Base-by-base conservation (phyloP, 2,329 filamentous ascomycete species). In the Diaporthe citri region DNA sequence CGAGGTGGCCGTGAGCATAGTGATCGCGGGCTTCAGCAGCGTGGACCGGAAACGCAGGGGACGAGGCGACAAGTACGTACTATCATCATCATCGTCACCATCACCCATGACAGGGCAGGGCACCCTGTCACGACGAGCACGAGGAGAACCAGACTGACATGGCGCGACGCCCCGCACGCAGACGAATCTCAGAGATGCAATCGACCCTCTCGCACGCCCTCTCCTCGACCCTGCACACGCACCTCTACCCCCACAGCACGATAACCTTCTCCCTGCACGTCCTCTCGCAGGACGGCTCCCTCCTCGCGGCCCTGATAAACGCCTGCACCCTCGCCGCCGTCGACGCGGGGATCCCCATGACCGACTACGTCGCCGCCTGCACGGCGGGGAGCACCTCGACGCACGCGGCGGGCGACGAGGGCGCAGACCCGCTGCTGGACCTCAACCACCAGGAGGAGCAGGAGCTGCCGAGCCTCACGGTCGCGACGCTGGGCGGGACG, bases 311-410 rank as follows among this genome's bases (percentile, higher is more conserved):
- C 0, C 95, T 96, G 60, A 88, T 98, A 79, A 99, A 99, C 81
- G 97, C 97, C 5, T 91, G 94, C 0, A 98, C 96, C 0, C 90
- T 99, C 17, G 97, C 97, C 0, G 91, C 98, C 31, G 93, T 98
- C 77, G 97, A 99, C 82, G 97, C 97, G 0, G 97, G 97, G 71
- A 93, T 99, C 28, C 97, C 97, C 34, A 98, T 98, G 96, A 92
- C 92, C 3, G 95, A 97, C 82, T 97, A 98, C 82, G 90, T 98
- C 3, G 92, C 93, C 31, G 95, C 96, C 8, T 97, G 95, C 84
- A 98, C 96, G 0, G 94, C 95, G 0, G 97, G 96, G 5, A 94
- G 93, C 20, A 95, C 93, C 0, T 92, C 92, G 0, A 90, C 91
- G 0, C 90, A 93, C 78, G 87, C 90, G 0, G 87, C 88, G 1